Evolutionary conservation across 129 eudicot species (phyloP).

Genomic region (Ambrosia trifida): DNA sequence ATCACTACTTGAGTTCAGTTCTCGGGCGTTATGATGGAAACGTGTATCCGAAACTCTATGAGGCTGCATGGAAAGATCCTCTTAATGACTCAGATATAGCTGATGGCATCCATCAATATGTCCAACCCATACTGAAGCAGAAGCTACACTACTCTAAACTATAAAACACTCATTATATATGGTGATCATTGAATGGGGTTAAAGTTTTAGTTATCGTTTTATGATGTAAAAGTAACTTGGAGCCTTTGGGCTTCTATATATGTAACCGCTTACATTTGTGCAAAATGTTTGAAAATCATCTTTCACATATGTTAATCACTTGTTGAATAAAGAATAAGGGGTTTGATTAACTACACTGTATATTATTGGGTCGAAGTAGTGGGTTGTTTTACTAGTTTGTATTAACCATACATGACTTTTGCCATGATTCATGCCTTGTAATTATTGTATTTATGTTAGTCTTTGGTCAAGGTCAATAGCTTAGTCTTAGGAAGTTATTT

Average conservation of each 20-base stretch:
- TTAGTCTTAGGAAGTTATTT: no score
- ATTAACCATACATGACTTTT: no score
- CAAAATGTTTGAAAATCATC: neutral
- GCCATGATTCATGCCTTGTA: no score
- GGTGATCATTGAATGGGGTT: neutral
- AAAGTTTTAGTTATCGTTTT: neutral
- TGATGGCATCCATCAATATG: slow-evolving; percentile 71
- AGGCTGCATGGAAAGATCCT: slow-evolving; percentile 88
- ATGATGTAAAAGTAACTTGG: neutral
- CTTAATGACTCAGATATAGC: slow-evolving; percentile 71
- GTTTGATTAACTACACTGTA: no score
- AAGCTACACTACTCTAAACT: slow-evolving; percentile 60
- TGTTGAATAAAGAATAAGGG: neutral
- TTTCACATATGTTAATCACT: neutral
- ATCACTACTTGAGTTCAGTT: slow-evolving; percentile 87
- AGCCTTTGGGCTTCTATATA: neutral
- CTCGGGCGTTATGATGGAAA: slow-evolving; percentile 92
- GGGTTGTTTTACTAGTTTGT: no score
- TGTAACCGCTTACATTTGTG: slow-evolving; percentile 8
- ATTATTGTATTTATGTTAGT: no score
- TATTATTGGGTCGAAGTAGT: no score
- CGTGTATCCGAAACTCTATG: slow-evolving; percentile 90
- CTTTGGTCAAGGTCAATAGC: no score
- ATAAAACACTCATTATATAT: slow-evolving; percentile 22
- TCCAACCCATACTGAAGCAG: slow-evolving; percentile 72